Evolutionary conservation across 2,329 filamentous ascomycete species (phyloP).

Genomic region (Phyllosticta citriasiana): DNA sequence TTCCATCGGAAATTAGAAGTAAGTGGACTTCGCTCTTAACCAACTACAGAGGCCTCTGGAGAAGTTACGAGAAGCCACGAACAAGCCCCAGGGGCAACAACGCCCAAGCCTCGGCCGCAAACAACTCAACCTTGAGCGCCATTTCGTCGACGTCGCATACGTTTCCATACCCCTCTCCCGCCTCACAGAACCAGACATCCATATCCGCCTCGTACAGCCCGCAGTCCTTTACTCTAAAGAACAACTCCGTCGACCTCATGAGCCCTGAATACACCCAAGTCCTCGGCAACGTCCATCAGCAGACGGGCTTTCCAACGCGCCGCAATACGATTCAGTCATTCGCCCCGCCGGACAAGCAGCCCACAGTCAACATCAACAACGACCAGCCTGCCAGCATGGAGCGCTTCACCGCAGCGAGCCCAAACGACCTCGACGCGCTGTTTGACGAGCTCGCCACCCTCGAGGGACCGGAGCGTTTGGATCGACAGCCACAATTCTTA

Average conservation of each 20-base stretch:
- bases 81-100: not conserved
- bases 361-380: not conserved
- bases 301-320: not conserved
- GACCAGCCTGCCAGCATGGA: slow-evolving; percentile 10
- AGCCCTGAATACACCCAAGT: not conserved
- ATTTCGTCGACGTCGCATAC: not conserved
- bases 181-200: slow-evolving; percentile 3
- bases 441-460: slow-evolving; percentile 50
- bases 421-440: slow-evolving; percentile 39
- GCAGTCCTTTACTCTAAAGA: not conserved
- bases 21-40: slow-evolving; percentile 5
- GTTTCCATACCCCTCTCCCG: slow-evolving; percentile 1
- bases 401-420: slow-evolving; percentile 25
- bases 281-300: not conserved
- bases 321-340: not conserved
- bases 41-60: slow-evolving; percentile 4
- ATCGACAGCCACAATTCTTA: slow-evolving; percentile 54
- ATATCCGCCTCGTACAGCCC: slow-evolving; percentile 2
- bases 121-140: not conserved
- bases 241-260: not conserved
- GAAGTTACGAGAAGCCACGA: not conserved
- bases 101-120: not conserved
- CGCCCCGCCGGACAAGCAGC: not conserved
- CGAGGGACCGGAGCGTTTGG: slow-evolving; percentile 43
- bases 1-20: not conserved